A percentile compares a stretch with the other conserved stretches of the same genome.
These are phyloP conservation scores for Sarocladium strictum DNA, from an alignment of 2,329 filamentous ascomycete species.

Conservation along the genomic window DNA sequence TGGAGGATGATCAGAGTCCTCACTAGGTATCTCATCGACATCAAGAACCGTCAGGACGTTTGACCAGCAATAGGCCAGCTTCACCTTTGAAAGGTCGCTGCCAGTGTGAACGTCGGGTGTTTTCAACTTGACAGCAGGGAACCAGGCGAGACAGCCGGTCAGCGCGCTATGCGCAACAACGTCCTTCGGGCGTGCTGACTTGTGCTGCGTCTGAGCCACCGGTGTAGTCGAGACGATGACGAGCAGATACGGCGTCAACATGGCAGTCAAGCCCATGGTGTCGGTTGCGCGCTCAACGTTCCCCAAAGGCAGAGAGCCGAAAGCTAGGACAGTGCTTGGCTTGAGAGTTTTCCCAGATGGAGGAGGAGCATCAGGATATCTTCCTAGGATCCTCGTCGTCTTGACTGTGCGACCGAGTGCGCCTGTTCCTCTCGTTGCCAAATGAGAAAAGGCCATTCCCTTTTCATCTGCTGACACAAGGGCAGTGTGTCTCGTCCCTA, in stretches of 20 bases:
- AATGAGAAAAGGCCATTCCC: slow-evolving; percentile 97
- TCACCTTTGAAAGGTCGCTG: slow-evolving; percentile 69
- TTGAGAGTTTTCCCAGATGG: slow-evolving; percentile 64
- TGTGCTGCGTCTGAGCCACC: slow-evolving; percentile 92
- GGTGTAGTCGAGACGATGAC: slow-evolving; percentile 98
- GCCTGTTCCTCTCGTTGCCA: slow-evolving; percentile 86
- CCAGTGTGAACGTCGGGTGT: slow-evolving; percentile 60
- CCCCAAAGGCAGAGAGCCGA: slow-evolving; percentile 84
- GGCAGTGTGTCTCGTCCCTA: slow-evolving; percentile 89
- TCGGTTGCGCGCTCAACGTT: slow-evolving; percentile 89
- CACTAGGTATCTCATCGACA: slow-evolving; percentile 64
- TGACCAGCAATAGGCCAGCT: slow-evolving; percentile 97
- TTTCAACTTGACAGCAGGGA: slow-evolving; percentile 91
- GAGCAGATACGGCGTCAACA: slow-evolving; percentile 90
- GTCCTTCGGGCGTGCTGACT: slow-evolving; percentile 85
- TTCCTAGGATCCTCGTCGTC: slow-evolving; percentile 82
- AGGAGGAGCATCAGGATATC: slow-evolving; percentile 72
- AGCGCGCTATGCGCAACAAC: slow-evolving; percentile 83
- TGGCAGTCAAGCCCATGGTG: slow-evolving; percentile 81
- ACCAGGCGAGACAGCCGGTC: slow-evolving; percentile 94
- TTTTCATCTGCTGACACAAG: slow-evolving; percentile 90
- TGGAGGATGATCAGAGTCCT: slow-evolving; percentile 71
- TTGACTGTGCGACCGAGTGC: slow-evolving; percentile 80
- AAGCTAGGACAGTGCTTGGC: slow-evolving; percentile 90
- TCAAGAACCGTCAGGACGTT: slow-evolving; percentile 94